Evolutionary conservation across 768 basidiomycete genomes (phyloP).

Genomic region (Kockovaella imperatae): DNA sequence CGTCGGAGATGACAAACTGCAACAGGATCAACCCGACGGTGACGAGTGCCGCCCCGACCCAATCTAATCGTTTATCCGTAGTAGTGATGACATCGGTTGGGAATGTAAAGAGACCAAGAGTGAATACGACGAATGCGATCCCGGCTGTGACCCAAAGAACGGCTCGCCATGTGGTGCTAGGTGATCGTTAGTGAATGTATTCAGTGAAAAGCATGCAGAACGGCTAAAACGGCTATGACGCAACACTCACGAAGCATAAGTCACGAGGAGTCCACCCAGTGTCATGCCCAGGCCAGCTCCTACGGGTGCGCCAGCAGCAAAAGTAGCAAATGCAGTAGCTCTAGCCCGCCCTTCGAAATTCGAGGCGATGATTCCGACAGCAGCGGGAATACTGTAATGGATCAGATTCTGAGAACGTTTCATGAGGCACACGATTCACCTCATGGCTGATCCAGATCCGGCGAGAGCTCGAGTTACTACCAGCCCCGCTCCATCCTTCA

Average conservation of each 20-base stretch:
- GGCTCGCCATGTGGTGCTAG: slow-evolving; percentile 56
- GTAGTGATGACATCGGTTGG: slow-evolving; percentile 51
- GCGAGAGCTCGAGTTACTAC: slow-evolving; percentile 68
- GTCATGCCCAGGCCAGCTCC: slow-evolving; percentile 65
- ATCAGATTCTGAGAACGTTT: too few species aligned
- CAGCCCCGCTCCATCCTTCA: slow-evolving; percentile 53
- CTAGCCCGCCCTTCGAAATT: slow-evolving; percentile 65
- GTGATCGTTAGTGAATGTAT: background rate
- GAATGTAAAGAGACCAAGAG: slow-evolving; percentile 57
- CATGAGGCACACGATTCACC: slow-evolving; percentile 37
- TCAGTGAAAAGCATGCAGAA: background rate
- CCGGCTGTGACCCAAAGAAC: slow-evolving; percentile 58
- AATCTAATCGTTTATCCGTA: slow-evolving; percentile 53
- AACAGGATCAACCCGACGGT: slow-evolving; percentile 63
- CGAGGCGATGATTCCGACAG: slow-evolving; percentile 70
- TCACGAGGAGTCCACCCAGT: slow-evolving; percentile 64
- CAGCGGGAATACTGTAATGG: slow-evolving; percentile 23
- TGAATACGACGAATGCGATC: slow-evolving; percentile 51
- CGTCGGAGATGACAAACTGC: slow-evolving; percentile 66
- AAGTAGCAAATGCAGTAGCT: slow-evolving; percentile 71
- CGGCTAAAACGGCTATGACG: background rate
- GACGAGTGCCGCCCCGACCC: slow-evolving; percentile 63
- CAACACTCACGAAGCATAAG: slow-evolving; percentile 40
- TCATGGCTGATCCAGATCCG: slow-evolving; percentile 70
- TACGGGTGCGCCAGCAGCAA: slow-evolving; percentile 74